Evolutionary conservation across 768 basidiomycete genomes (phyloP).

Genomic region (Lentinula sp.): DNA sequence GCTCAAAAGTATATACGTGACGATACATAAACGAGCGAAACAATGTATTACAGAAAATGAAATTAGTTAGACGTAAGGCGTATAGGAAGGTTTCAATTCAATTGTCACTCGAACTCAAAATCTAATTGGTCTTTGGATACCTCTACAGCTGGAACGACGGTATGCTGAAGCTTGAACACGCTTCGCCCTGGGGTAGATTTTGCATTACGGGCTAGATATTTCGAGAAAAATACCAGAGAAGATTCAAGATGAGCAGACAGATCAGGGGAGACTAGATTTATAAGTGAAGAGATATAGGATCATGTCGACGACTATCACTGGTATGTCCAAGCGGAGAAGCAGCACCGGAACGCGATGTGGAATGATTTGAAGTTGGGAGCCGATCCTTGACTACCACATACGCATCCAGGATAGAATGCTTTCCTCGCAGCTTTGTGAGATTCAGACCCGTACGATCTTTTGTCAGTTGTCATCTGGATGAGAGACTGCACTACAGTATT

Average conservation of each 20-base stretch:
- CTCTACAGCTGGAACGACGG: not conserved
- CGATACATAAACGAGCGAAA: too few species aligned
- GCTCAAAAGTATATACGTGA: too few species aligned
- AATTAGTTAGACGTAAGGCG: too few species aligned
- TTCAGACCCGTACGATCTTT: slow-evolving; percentile 42
- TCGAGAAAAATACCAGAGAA: not conserved
- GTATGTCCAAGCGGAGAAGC: not conserved
- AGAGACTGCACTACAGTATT: not conserved
- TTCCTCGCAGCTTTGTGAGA: slow-evolving; percentile 40
- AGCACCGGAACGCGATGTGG: not conserved
- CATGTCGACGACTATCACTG: not conserved
- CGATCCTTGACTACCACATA: not conserved
- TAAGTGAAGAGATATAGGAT: not conserved
- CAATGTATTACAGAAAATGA: too few species aligned
- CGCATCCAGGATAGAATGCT: slow-evolving; percentile 37
- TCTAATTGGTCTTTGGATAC: not conserved
- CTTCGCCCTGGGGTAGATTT: not conserved
- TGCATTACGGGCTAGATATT: not conserved
- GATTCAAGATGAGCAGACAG: not conserved
- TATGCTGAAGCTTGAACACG: not conserved
- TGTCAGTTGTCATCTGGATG: slow-evolving; percentile 13
- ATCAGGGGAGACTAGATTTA: not conserved
- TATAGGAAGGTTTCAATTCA: not conserved
- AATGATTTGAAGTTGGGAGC: not conserved
- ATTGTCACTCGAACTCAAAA: not conserved